phyloP scores from a whole-genome alignment of 371 early-diverging fungal species.

The Blastocladiella emersonii region DNA sequence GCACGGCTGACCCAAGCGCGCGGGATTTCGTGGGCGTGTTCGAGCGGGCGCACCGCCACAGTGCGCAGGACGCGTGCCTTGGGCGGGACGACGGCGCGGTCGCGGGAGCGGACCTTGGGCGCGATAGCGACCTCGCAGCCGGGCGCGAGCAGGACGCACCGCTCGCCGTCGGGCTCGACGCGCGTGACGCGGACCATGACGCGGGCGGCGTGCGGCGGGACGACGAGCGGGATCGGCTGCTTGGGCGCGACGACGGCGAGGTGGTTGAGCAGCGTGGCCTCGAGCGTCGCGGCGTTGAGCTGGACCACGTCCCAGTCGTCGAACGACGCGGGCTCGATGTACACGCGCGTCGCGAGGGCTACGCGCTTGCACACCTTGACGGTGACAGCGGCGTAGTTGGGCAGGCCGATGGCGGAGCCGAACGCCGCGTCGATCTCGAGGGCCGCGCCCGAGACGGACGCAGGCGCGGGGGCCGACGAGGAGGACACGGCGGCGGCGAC shows the following conservation, averaged over 20 bases:
- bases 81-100: too few species aligned
- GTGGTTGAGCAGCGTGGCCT: background rate
- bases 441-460: background rate
- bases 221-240: background rate
- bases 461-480: background rate
- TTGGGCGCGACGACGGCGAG: background rate
- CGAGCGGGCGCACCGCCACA: too few species aligned
- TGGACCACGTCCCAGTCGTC: background rate
- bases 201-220: background rate
- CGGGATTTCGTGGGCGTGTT: too few species aligned
- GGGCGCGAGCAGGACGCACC: background rate
- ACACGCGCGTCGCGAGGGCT: background rate
- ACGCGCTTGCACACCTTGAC: background rate
- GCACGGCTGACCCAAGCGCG: too few species aligned
- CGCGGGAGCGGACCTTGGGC: background rate
- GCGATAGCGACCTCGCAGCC: background rate
- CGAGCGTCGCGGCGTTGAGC: background rate
- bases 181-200: background rate
- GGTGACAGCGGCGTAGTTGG: background rate
- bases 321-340: background rate
- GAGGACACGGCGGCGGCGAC: too few species aligned
- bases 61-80: too few species aligned
- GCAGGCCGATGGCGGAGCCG: background rate
- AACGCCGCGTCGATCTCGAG: background rate
- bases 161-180: background rate